Base-by-base conservation (phyloP, 2,329 filamentous ascomycete species). In the Coccinonectria pachysandricola region DNA sequence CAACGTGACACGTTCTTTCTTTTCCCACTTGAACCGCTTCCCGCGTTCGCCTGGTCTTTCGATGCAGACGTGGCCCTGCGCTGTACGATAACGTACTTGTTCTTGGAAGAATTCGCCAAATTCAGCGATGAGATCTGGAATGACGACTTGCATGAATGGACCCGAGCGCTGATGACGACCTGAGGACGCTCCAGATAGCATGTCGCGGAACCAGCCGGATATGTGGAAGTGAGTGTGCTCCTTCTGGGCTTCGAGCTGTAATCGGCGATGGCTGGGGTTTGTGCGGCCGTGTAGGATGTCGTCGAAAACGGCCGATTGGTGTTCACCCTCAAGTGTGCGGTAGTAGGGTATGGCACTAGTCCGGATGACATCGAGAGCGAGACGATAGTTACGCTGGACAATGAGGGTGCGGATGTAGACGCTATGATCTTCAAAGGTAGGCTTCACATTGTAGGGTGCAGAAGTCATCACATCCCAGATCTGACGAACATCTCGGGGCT, bases 391-490 rank as follows among this genome's bases (percentile, higher is more conserved):
- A 9, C 42, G 40, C 26, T 40, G 34, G 8, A 30, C 24, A 28
- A 67, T 48, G 18, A 63, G 51, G 1, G 49, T 40, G 25, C 59
- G 58, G 45, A 63, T 44, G 35, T 59, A 50, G 22, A 58, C 42
- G 39, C 62, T 53, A 47, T 69, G 69, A 50, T 79, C 68, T 9
- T 64, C 53, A 32, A 81, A 63, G 1, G 59, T 68, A 0, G 77
- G 75, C 6, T 54, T 37, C 24, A 77, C 48, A 29, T 64, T 62
- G 53, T 75, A 71, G 0, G 71, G 71, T n/a, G 56, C 48, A 4
- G 61, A 57, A 0, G 57, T 71, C 69, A 84, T 79, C 12, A 62
- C 63, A 0, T 66, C 32, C 61, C 69, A 81, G 12, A 85, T 47
- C 5, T 57, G 48, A 19, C 60, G 46, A 4, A 79, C 52, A n/a